These are phyloP conservation scores for Fusarium nisikadoi DNA, from an alignment of 2,329 filamentous ascomycete species.

Conservation along the genomic window DNA sequence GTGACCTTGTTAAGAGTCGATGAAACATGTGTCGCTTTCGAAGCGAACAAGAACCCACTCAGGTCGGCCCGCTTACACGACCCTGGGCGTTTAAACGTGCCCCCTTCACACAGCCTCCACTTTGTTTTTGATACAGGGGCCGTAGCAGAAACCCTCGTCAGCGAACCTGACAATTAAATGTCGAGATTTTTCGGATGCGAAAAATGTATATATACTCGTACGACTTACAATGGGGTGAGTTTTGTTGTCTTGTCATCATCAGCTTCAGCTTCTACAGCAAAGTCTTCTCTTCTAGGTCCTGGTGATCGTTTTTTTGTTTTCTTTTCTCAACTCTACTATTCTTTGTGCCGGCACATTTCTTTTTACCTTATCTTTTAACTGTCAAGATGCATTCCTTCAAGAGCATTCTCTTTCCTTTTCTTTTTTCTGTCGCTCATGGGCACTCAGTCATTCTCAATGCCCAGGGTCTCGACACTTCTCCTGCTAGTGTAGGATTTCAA, in stretches of 20 bases:
- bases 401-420: constrained; percentile 24
- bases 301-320: constrained; percentile 37
- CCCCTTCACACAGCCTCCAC: constrained; percentile 34
- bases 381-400: constrained; percentile 36
- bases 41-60: constrained; percentile 15
- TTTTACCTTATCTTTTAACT: background rate
- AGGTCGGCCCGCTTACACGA: constrained; percentile 2
- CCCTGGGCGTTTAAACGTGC: constrained; percentile 2
- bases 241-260: constrained; percentile 21
- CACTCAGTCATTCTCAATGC: constrained; percentile 61
- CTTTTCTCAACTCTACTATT: constrained; percentile 6
- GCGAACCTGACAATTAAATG: background rate
- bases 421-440: constrained; percentile 36
- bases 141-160: constrained; percentile 31
- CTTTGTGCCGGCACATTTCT: constrained; percentile 38
- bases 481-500: constrained; percentile 61
- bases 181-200: background rate
- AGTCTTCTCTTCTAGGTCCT: constrained; percentile 36
- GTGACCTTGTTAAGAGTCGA: background rate
- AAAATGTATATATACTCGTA: constrained; percentile 33
- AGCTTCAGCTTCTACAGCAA: constrained; percentile 33
- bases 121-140: constrained; percentile 35
- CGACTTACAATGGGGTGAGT: background rate
- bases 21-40: constrained; percentile 36
- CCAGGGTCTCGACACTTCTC: constrained; percentile 58